Evolutionary conservation across 2,329 filamentous ascomycete species (phyloP).

Genomic region (Ustulina deusta): DNA sequence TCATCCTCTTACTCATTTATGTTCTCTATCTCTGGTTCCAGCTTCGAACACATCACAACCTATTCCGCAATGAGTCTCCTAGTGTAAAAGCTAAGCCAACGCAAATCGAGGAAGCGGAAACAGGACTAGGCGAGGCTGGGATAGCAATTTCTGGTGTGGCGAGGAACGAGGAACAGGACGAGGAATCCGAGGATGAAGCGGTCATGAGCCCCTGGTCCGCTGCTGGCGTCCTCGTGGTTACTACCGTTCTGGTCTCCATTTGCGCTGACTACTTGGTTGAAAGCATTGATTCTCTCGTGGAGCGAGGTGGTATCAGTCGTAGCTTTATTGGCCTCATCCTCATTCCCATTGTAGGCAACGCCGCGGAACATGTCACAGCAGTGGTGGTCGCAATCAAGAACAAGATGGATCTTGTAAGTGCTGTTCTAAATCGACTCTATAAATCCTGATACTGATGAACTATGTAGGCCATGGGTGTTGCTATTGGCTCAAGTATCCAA

Average conservation of each 20-base stretch:
- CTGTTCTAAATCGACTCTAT: background rate
- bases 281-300: conserved; percentile 79
- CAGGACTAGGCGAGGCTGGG: background rate
- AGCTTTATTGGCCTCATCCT: conserved; percentile 85
- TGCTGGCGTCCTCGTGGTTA: conserved; percentile 72
- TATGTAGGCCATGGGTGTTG: conserved; percentile 76
- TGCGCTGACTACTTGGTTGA: conserved; percentile 83
- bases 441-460: conserved; percentile 18
- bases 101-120: conserved; percentile 30
- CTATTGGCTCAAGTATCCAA: conserved; percentile 84
- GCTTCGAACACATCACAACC: conserved; percentile 76
- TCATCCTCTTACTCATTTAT: conserved; percentile 81
- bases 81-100: conserved; percentile 41
- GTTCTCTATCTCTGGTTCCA: conserved; percentile 83
- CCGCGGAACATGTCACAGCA: conserved; percentile 84
- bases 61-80: conserved; percentile 69
- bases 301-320: conserved; percentile 77
- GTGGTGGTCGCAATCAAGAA: conserved; percentile 82
- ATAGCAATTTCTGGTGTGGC: conserved; percentile 46
- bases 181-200: conserved; percentile 54
- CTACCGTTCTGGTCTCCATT: conserved; percentile 76
- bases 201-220: conserved; percentile 74
- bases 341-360: conserved; percentile 83
- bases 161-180: conserved; percentile 57
- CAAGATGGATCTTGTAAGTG: conserved; percentile 72